phyloP scores from a whole-genome alignment of 1,284 basidiomycete species.

The Mycosarcoma mackinlayi region DNA sequence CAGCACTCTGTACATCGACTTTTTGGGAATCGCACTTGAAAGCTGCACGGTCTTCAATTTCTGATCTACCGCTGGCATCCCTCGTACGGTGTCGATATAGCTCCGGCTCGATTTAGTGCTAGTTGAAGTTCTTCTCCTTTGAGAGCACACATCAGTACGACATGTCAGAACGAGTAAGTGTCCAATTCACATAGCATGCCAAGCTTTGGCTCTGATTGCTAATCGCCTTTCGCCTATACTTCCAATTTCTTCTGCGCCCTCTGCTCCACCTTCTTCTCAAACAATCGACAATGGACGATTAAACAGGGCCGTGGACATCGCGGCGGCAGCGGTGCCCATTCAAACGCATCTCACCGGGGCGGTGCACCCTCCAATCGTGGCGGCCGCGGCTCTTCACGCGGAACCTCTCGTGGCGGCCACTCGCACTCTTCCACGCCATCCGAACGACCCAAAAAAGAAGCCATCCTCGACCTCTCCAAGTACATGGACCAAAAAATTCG shows the following conservation, averaged over 20 bases:
- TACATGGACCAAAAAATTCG: slow-evolving; percentile 91
- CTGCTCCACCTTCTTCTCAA: background rate
- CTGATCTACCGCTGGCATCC: too few species aligned
- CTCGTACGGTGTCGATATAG: too few species aligned
- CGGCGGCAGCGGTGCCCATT: slow-evolving; percentile 15
- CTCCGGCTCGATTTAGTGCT: too few species aligned
- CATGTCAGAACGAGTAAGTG: slow-evolving; percentile 48
- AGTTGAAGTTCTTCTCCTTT: too few species aligned
- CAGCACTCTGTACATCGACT: background rate
- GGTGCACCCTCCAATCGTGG: slow-evolving; percentile 16
- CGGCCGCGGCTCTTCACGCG: slow-evolving; percentile 6
- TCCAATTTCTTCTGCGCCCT: background rate
- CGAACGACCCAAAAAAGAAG: slow-evolving; percentile 91
- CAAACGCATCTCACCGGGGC: slow-evolving; percentile 23
- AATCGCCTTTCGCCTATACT: background rate
- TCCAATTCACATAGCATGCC: background rate
- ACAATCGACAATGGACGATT: background rate
- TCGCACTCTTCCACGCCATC: slow-evolving; percentile 28
- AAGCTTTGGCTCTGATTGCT: background rate
- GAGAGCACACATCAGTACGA: too few species aligned
- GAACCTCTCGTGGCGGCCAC: slow-evolving; percentile 9
- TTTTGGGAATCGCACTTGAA: too few species aligned
- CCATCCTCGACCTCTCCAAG: slow-evolving; percentile 93
- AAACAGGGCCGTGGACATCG: slow-evolving; percentile 29
- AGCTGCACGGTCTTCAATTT: too few species aligned